phyloP scores from a whole-genome alignment of 179 eudicot genomes.

The Nepenthes alata region DNA sequence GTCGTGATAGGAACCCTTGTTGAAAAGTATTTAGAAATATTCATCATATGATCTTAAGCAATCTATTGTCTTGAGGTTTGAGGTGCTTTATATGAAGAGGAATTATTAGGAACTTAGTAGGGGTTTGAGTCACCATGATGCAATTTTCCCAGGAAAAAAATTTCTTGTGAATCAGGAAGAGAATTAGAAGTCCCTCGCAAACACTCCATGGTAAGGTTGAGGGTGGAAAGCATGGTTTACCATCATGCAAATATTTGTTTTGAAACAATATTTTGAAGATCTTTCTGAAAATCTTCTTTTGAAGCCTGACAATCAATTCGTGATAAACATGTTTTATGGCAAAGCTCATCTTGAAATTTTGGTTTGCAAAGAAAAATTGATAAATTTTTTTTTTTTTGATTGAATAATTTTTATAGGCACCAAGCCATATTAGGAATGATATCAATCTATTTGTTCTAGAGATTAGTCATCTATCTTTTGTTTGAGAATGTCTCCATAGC shows the following conservation, averaged over 20 bases:
- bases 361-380: not conserved
- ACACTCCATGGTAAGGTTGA: not conserved
- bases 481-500: not conserved
- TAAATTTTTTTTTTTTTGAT: not conserved
- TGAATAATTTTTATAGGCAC: not conserved
- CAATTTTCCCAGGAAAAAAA: too few relatives aligned
- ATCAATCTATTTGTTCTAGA: not conserved
- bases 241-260: constrained; percentile 3
- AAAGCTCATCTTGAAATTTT: not conserved
- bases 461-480: not conserved
- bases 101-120: too few relatives aligned
- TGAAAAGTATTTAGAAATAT: too few relatives aligned
- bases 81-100: too few relatives aligned
- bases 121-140: too few relatives aligned
- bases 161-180: not conserved
- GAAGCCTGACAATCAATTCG: not conserved
- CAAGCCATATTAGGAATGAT: not conserved
- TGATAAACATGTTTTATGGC: not conserved
- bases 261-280: constrained; percentile 2
- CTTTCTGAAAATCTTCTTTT: not conserved
- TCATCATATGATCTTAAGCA: too few relatives aligned
- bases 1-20: too few relatives aligned
- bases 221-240: not conserved
- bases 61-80: too few relatives aligned
- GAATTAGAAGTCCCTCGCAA: not conserved